Evolutionary conservation across 495 filamentous ascomycete species (phyloP), one percentile per base, ranked within the genome.

Genomic region (Trypethelium eluteriae): DNA sequence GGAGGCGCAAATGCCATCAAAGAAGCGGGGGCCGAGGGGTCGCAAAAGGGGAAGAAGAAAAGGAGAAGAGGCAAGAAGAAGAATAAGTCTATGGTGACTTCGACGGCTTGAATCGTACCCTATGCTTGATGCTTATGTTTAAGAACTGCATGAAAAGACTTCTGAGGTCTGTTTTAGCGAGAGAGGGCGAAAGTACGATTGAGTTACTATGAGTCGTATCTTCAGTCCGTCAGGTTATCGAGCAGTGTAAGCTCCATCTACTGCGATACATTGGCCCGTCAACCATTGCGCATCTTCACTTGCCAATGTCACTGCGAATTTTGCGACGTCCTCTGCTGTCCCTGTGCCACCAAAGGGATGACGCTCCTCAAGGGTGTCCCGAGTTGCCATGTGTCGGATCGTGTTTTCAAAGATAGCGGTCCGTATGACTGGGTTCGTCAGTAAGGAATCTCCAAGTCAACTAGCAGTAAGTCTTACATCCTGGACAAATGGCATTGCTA

Each of bases 401-500:
- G 53, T 59, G 2, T 59, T 36, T 5, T 35, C 53, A 36, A 59
- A 59, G 32, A 59, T 59, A 2, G 53, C 53, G 18, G 53, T 59
- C 18, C 53, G 53, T 34, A 59, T 36, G 32, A 35, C 53, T 59
- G 32, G 6, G 25, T 35, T 59, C 3, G 53, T 59, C 36, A 59
- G 53, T 6, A 59, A 34, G 36, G 3, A 9, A 7, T 4, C 7
- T 59, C 53, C 11, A 9, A 34, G 32, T 7, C 41, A 59, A 36
- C 36, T 11, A 32, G 36, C 2, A 9, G 18, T 35, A 9, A n/a
- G 25, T 59, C 53, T 7, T 74, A 83, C 79, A 84, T 11, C 83
- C 83, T 32, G 83, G 84, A 68, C 81, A 83, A 25, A 86, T 70
- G 0, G 78, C 79, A 75, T 86, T 86, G 50, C 73, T 73, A 74